Conservation (phyloP, 768 basidiomycete species). For the Myochromella boudieri region DNA sequence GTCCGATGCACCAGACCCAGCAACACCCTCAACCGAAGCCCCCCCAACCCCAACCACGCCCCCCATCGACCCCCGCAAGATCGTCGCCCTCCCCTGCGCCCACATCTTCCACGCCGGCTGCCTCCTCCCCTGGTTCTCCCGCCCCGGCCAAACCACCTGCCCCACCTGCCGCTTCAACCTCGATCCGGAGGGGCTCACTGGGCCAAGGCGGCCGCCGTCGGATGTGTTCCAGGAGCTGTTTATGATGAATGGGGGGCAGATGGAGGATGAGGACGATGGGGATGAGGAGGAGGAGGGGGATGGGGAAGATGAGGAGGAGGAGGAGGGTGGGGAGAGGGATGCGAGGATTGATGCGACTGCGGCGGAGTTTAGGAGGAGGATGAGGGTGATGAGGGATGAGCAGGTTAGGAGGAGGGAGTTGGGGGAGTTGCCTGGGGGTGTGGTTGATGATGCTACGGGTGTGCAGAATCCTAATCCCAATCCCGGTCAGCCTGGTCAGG, state of each 20-base stretch:
- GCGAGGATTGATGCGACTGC: no score
- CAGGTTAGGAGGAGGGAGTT: neutral
- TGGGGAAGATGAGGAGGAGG: neutral
- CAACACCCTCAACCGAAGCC: constrained; percentile 12
- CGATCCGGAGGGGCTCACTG: constrained; percentile 73
- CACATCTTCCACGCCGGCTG: constrained; percentile 82
- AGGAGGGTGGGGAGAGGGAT: neutral
- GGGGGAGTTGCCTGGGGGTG: neutral
- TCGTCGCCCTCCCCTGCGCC: constrained; percentile 75
- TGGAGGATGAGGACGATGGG: neutral
- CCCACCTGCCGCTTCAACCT: constrained; percentile 84
- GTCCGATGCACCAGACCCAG: neutral
- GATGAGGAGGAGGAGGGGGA: neutral
- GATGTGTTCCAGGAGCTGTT: constrained; percentile 4
- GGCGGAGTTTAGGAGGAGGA: no score
- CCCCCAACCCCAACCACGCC: constrained; percentile 8
- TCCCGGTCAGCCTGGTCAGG: no score
- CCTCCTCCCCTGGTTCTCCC: constrained; percentile 80
- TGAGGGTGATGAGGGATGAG: neutral
- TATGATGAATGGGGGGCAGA: neutral
- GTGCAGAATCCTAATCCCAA: no score
- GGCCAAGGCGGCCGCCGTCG: constrained; percentile 24
- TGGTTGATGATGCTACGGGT: neutral
- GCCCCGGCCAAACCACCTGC: constrained; percentile 77
- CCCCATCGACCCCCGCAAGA: constrained; percentile 32